phyloP scores from a whole-genome alignment of 2,329 filamentous ascomycete genomes.

The Aureobasidium namibiae region DNA sequence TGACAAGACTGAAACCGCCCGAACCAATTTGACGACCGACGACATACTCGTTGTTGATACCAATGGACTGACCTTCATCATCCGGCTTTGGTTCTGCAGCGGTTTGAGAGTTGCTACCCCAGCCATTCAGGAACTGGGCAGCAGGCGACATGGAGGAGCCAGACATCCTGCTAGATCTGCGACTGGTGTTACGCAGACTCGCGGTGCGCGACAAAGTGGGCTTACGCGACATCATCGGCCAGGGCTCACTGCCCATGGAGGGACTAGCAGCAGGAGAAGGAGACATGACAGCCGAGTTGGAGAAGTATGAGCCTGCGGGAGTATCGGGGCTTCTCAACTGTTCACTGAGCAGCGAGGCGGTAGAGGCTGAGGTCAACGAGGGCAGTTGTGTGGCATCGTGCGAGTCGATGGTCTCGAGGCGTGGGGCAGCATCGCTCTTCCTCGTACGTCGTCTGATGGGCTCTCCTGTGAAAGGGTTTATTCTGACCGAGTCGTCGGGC shows the following conservation, averaged over 20 bases:
- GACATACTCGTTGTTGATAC: slow-evolving; percentile 52
- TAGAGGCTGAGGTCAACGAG: slow-evolving; percentile 35
- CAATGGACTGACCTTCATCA: slow-evolving; percentile 60
- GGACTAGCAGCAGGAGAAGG: slow-evolving; percentile 31
- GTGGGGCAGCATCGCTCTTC: slow-evolving; percentile 13
- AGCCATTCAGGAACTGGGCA: slow-evolving; percentile 50
- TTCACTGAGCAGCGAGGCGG: slow-evolving; percentile 30
- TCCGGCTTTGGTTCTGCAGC: slow-evolving; percentile 45
- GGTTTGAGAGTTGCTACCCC: slow-evolving; percentile 32
- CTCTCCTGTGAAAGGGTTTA: slow-evolving; percentile 16
- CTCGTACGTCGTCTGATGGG: slow-evolving; percentile 14
- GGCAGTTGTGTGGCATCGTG: slow-evolving; percentile 20
- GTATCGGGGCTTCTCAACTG: slow-evolving; percentile 22
- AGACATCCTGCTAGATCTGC: slow-evolving; percentile 42
- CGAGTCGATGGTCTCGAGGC: slow-evolving; percentile 13
- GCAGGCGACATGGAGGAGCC: slow-evolving; percentile 50
- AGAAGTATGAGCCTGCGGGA: background rate
- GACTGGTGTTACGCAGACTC: slow-evolving; percentile 29
- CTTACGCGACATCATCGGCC: slow-evolving; percentile 16
- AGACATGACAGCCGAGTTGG: slow-evolving; percentile 25
- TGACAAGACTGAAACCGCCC: slow-evolving; percentile 59
- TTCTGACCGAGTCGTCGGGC: slow-evolving; percentile 7
- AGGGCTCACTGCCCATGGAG: slow-evolving; percentile 19
- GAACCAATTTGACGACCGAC: slow-evolving; percentile 58
- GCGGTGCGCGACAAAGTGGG: slow-evolving; percentile 20